These are phyloP conservation scores for Candida ortonii DNA, from an alignment of 805 yeast genomes.

Conservation along the genomic window DNA sequence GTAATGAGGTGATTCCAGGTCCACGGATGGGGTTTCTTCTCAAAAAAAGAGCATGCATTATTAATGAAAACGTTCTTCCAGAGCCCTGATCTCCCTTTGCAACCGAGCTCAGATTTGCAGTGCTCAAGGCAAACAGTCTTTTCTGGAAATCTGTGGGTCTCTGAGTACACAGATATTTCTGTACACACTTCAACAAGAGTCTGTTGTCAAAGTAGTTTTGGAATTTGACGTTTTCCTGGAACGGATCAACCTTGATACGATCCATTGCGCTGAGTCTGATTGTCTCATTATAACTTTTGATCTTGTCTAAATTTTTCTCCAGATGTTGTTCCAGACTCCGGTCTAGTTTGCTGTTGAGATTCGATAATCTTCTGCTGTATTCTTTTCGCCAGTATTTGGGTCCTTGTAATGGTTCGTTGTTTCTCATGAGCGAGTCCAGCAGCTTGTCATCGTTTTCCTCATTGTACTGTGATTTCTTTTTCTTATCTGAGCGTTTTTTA, in stretches of 20 bases:
- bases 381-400: constrained; percentile 22
- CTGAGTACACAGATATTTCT: constrained; percentile 13
- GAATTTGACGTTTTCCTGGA: constrained; percentile 17
- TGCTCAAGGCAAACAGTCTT: constrained; percentile 26
- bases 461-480: no score
- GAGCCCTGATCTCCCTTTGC: constrained; percentile 32
- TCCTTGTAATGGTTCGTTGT: no score
- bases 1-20: constrained; percentile 28
- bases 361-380: constrained; percentile 19
- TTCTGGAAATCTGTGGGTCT: constrained; percentile 32
- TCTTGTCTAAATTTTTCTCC: constrained; percentile 20
- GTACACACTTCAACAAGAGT: constrained; percentile 16
- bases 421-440: constrained; percentile 7
- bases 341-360: constrained; percentile 19
- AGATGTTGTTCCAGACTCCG: constrained; percentile 22
- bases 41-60: constrained; percentile 27
- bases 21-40: constrained; percentile 25
- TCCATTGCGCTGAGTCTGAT: constrained; percentile 18
- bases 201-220: constrained; percentile 19
- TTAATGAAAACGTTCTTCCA: constrained; percentile 30
- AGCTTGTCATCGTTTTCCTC: constrained; percentile 7
- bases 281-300: constrained; percentile 26
- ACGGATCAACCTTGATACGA: constrained; percentile 23
- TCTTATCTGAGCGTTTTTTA: no score
- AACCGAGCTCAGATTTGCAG: constrained; percentile 28